Percentiles rank a stretch among this genome's conserved stretches.
phyloP scores from a whole-genome alignment of 2,329 filamentous ascomycete genomes.

The Ceratocystis papillata region DNA sequence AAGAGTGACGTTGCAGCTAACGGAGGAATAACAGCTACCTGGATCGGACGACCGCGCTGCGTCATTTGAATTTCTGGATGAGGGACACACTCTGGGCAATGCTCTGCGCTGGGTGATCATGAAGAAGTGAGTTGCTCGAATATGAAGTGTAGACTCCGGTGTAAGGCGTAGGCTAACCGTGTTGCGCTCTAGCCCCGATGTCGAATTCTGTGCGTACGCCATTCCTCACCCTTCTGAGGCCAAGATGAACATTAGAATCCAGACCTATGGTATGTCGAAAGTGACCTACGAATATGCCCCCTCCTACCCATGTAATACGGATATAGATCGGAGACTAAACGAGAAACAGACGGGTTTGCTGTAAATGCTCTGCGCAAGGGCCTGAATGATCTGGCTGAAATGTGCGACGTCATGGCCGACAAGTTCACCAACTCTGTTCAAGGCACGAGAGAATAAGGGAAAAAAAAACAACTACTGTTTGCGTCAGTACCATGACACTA shows the following conservation, averaged over 20 bases:
- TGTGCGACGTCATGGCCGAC: conserved; percentile 88
- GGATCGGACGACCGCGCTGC: conserved; percentile 79
- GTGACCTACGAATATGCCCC: not conserved
- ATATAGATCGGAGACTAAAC: conserved; percentile 24
- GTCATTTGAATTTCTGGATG: conserved; percentile 86
- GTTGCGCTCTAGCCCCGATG: conserved; percentile 57
- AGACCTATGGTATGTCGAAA: conserved; percentile 70
- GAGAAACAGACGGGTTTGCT: conserved; percentile 57
- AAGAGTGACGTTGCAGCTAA: not conserved
- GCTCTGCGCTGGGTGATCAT: conserved; percentile 90
- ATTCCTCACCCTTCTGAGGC: conserved; percentile 93
- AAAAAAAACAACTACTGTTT: not conserved
- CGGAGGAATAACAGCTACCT: conserved; percentile 52
- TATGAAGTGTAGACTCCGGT: conserved; percentile 9
- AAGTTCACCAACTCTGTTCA: conserved; percentile 59
- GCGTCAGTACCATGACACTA: not conserved
- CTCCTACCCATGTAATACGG: not conserved
- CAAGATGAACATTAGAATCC: conserved; percentile 95
- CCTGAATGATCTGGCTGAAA: conserved; percentile 72
- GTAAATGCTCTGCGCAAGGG: conserved; percentile 85
- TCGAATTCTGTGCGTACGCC: conserved; percentile 96
- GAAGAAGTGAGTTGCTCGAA: conserved; percentile 68
- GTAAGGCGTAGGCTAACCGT: not conserved
- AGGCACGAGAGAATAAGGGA: conserved; percentile 39
- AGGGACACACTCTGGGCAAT: conserved; percentile 93